Evolutionary conservation across 129 eudicot species (phyloP), one percentile per base, ranked within the genome.

Genomic region (Lactuca sativa): DNA sequence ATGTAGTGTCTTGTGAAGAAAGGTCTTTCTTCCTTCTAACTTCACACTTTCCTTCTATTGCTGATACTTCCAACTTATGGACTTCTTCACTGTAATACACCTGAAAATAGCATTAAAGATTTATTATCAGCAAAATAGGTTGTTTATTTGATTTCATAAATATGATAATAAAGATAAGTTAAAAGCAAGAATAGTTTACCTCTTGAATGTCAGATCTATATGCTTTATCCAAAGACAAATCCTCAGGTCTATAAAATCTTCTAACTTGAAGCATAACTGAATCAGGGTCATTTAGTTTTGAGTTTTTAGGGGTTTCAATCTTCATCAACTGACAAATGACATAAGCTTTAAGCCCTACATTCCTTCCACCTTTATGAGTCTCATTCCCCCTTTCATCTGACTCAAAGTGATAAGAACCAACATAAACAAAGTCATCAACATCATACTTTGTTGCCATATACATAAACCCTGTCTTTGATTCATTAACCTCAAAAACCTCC

Each of bases 201-300:
- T 95, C 99, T 72, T 88, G 89, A 59, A 95, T 87, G 64, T 95
- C 96, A 17, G 97, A 90, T 47, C 80, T 67, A 77, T 95, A 95
- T 6, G 96, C 99, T 83, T 90, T 95, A 64, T 95, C 97, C 0
- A 64, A 64, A 37, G 99, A 95, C 33, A 90, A 59, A 64, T 95
- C 99, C 70, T 95, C 99, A 4, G 99, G 97, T 77, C 97, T 78
- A 76, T 75, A 95, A 79, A 85, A 87, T 82, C 95, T 90, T 71
- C 96, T 74, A 67, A 84, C 89, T 57, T 85, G 81, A 21, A 90
- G 64, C 49, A 34, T 61, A 3, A 76, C 76, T 16, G 86, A 78
- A 47, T 70, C 68, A n/a, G 83, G 72, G 21, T 90, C 83, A 66
- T 69, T 64, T 44, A 73, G 62, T 73, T 81, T 85, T 14, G 89